Base-by-base conservation (phyloP, 2,329 filamentous ascomycete species). In the Diaporthe velutina region DNA sequence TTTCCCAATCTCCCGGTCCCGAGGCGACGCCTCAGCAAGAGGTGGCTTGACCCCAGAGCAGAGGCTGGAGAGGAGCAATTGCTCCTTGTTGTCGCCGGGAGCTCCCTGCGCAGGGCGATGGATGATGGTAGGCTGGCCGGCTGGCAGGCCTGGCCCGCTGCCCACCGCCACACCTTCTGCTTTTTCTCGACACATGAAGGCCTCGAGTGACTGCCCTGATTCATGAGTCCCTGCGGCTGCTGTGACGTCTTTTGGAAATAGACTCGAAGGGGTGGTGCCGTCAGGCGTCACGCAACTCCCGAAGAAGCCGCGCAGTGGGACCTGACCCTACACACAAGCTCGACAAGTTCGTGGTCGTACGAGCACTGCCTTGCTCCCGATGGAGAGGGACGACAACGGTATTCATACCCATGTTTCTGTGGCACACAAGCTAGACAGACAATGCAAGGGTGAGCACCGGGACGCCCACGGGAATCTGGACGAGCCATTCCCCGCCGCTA, bases 11-110 rank as follows among this genome's bases (percentile, higher is more conserved):
- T 67, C 19, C 30, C 40, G 61, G 42, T 48, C 40, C 40, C 40
- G n/a, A 33, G 19, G 22, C 54, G 10, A 40, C 68, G 68, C 28
- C 55, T n/a, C 30, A 50, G 42, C 40, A 3, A 71, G 55, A 67
- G 22, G 45, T 42, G 52, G 68, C 68, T 55, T 45, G 52, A 58
- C 52, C 30, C 45, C 52, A 17, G 6, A 19, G 50, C 4, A 6
- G 3, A 17, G 68, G 40, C 19, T 25, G 70, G 42, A 19, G 28
- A 45, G 71, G 71, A 73, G 71, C 71, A 68, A 10, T 40, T 68
- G 61, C 61, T 68, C 71, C 71, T 25, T 45, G 4, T 9, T 33
- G 25, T 48, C 42, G 35, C 54, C 38, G 48, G 64, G 64, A 28
- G n/a, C 19, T 19, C 67, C 61, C 54, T 64, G 54, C 13, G 17